Conservation (phyloP, 176 grass and related monocot species). For the Aegilops speltoides region DNA sequence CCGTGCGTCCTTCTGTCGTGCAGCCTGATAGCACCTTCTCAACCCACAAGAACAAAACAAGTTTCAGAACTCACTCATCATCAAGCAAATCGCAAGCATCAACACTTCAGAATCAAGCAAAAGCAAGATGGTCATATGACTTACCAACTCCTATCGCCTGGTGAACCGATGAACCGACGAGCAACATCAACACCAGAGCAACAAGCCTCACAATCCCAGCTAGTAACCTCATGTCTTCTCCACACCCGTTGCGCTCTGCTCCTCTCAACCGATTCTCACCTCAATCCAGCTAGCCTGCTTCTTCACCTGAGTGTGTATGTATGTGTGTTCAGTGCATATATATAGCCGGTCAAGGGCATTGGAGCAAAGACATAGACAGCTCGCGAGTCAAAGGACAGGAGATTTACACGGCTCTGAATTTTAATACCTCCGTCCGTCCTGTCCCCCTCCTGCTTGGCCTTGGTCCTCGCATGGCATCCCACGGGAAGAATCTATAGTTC, state of each 20-base stretch:
- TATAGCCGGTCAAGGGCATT: constrained; percentile 35
- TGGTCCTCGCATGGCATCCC: constrained; percentile 38
- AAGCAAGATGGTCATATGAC: background rate
- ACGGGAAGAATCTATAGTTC: constrained; percentile 77
- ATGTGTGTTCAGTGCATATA: constrained; percentile 2
- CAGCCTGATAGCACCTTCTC: constrained; percentile 58
- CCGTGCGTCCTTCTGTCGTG: constrained; percentile 42
- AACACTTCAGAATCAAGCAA: background rate
- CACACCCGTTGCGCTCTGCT: background rate
- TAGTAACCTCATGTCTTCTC: constrained; percentile 40
- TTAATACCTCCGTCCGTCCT: constrained; percentile 46
- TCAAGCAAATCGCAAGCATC: background rate
- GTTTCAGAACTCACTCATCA: constrained; percentile 17
- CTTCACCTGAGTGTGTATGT: constrained; percentile 14
- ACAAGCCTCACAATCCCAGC: constrained; percentile 37
- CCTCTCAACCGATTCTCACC: constrained; percentile 11
- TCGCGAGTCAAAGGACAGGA: constrained; percentile 65
- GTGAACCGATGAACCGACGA: constrained; percentile 48
- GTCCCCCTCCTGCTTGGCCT: constrained; percentile 43
- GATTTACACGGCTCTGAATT: constrained; percentile 46
- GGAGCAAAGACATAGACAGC: constrained; percentile 1
- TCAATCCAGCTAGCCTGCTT: background rate
- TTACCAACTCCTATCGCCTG: constrained; percentile 65
- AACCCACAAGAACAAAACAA: background rate
- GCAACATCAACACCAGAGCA: constrained; percentile 38